Conservation (phyloP, 75 land plant species). For the Adiantum capillusveneris region DNA sequence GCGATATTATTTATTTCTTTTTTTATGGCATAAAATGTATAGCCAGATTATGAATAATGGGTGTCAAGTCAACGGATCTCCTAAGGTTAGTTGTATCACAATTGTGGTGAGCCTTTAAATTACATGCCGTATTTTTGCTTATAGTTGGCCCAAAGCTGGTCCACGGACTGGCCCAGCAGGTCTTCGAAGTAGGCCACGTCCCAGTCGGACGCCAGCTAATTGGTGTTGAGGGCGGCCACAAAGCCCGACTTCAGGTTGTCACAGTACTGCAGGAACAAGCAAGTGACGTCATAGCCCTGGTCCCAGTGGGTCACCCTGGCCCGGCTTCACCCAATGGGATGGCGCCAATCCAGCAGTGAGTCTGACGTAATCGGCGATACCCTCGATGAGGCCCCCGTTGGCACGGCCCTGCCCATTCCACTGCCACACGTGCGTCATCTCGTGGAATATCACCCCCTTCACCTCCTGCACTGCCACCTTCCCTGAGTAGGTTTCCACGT, state of each 20-base stretch:
- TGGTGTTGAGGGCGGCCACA: slow-evolving; percentile 2
- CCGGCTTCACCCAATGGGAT: not conserved
- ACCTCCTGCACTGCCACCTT: not conserved
- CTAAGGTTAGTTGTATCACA: no score
- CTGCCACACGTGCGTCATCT: slow-evolving; percentile 12
- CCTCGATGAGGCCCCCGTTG: not conserved
- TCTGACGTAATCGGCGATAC: not conserved
- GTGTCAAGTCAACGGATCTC: no score
- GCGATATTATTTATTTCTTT: no score
- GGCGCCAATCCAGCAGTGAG: not conserved
- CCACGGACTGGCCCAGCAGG: slow-evolving; percentile 24
- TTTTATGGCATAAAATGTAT: no score
- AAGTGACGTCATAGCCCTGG: slow-evolving; percentile 5
- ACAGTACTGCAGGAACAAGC: not conserved
- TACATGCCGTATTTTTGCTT: slow-evolving; percentile 16
- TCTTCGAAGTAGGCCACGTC: slow-evolving; percentile 2
- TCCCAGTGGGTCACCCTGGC: slow-evolving; percentile 5
- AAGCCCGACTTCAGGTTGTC: not conserved
- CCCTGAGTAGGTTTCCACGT: not conserved
- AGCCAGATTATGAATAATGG: no score
- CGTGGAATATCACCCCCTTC: slow-evolving; percentile 1
- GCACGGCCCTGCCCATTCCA: slow-evolving; percentile 7
- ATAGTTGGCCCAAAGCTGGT: no score
- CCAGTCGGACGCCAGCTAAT: slow-evolving; percentile 8
- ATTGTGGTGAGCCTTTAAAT: no score